Base-by-base conservation (phyloP, 768 basidiomycete genomes). In the Amanita rubescens region DNA sequence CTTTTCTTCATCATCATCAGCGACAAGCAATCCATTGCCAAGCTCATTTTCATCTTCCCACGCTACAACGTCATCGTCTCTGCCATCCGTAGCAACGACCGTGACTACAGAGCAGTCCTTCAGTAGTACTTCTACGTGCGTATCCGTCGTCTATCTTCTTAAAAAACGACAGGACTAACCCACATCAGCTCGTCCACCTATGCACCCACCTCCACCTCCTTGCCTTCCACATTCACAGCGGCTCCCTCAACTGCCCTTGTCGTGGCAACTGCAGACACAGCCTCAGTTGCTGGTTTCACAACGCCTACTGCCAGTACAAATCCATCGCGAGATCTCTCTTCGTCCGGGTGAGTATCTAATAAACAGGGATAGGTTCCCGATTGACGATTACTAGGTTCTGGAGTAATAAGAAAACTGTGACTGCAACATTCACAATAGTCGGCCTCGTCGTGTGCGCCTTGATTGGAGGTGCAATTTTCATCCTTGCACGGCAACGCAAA, bases 321-420 rank as follows among this genome's bases (percentile, higher is more conserved):
- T 15, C 39, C 47, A 15, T 49, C 30, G 49, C 20, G 14, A 5
- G 41, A 44, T 20, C 52, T 58, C 35, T 24, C 56, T n/a, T 51
- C 48, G 47, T 57, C 59, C 12, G 62, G 58, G 59, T 60, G 41
- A 41, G 55, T 49, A 17, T 20, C 6, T 27, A 20, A 37, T 3
- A 38, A 22, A 51, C 10, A n/a, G n/a, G n/a, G 19, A 38, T 33
- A 22, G 17, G 30, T 34, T 46, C 35, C n/a, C 57, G 42, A 37
- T 57, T 43, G 54, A 56, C 50, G 10, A 20, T 57, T 39, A 22
- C 25, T 15, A 73, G 71, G n/a, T 71, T 74, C 52, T 70, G 63
- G 66, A 56, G 61, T 15, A 71, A 71, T 53, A 72, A 69, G 58
- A 65, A 59, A n/a, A 67, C 68, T 10, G 67, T 74, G 14, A 68